These are phyloP conservation scores for Thozetella sp. DNA, from an alignment of 495 filamentous ascomycete species.

Conservation along the genomic window DNA sequence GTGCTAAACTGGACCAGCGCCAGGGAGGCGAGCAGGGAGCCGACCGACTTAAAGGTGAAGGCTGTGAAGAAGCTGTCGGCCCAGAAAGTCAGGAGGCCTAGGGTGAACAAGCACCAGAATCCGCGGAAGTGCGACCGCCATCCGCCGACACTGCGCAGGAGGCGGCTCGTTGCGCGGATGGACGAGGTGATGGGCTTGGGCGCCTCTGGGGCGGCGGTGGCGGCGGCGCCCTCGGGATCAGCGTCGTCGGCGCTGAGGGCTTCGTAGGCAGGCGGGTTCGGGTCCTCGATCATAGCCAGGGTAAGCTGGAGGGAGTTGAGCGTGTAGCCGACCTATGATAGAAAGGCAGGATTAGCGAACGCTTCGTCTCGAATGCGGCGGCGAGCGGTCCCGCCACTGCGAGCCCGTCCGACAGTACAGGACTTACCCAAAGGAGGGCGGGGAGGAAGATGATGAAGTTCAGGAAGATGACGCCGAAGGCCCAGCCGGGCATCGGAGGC, in stretches of 20 bases:
- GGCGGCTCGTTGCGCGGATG: constrained; percentile 39
- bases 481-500: constrained; percentile 14
- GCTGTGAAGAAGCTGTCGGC: constrained; percentile 15
- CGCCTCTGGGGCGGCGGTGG: constrained; percentile 18
- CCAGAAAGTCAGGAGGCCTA: constrained; percentile 16
- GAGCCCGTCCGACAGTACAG: too few species aligned
- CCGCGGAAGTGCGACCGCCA: constrained; percentile 42
- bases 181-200: constrained; percentile 40
- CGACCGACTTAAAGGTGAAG: constrained; percentile 25
- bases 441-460: constrained; percentile 41
- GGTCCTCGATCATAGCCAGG: constrained; percentile 50
- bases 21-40: constrained; percentile 29
- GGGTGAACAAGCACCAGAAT: constrained; percentile 25
- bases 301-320: constrained; percentile 38
- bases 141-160: constrained; percentile 33
- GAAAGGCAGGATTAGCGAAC: constrained; percentile 11
- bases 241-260: constrained; percentile 37
- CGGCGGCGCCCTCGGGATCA: constrained; percentile 20
- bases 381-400: too few species aligned
- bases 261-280: constrained; percentile 48
- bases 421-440: constrained; percentile 32
- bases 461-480: constrained; percentile 20
- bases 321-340: constrained; percentile 36
- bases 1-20: constrained; percentile 36
- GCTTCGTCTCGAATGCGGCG: too few species aligned